Evolutionary conservation across 139 green algal species (phyloP), one percentile per base, ranked within the genome.

Genomic region (Pleodorina starrii): DNA sequence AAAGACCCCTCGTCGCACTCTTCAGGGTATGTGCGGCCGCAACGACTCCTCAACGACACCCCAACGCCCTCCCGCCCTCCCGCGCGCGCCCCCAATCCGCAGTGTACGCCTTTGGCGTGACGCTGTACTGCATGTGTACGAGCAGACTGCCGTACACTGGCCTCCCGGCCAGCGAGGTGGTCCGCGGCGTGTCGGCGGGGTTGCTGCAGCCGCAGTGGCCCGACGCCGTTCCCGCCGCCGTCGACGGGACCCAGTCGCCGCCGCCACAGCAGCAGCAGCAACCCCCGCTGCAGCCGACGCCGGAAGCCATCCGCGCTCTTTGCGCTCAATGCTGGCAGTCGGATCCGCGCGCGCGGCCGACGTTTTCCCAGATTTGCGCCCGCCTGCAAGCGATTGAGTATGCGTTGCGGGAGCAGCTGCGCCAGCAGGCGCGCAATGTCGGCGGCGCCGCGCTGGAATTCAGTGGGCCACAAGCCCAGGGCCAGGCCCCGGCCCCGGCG

Each of bases 31-130:
- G n/a, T n/a, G n/a, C n/a, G n/a, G n/a, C n/a, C n/a, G n/a, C n/a
- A n/a, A n/a, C n/a, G n/a, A n/a, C n/a, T n/a, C n/a, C n/a, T n/a
- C n/a, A n/a, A n/a, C n/a, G n/a, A n/a, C n/a, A n/a, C n/a, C n/a
- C n/a, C n/a, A n/a, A n/a, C n/a, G n/a, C n/a, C n/a, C n/a, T n/a
- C n/a, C n/a, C n/a, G n/a, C n/a, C n/a, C n/a, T n/a, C n/a, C n/a
- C n/a, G n/a, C n/a, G n/a, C n/a, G n/a, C n/a, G n/a, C n/a, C n/a
- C n/a, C n/a, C n/a, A n/a, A 43, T 14, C 9, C 51, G 27, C 51
- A 86, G 79, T 86, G 29, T 86, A 75, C 57, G 79, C 79, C 0
- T 86, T 75, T 6, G 79, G 79, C 10, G 79, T 86, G 57, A 42
- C 16, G 25, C 25, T 86, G 36, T 75, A 76, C 54, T 68, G 42